These are phyloP conservation scores for Globisporangium perplexum DNA, from an alignment of 352 stramenopile species.

Conservation along the genomic window DNA sequence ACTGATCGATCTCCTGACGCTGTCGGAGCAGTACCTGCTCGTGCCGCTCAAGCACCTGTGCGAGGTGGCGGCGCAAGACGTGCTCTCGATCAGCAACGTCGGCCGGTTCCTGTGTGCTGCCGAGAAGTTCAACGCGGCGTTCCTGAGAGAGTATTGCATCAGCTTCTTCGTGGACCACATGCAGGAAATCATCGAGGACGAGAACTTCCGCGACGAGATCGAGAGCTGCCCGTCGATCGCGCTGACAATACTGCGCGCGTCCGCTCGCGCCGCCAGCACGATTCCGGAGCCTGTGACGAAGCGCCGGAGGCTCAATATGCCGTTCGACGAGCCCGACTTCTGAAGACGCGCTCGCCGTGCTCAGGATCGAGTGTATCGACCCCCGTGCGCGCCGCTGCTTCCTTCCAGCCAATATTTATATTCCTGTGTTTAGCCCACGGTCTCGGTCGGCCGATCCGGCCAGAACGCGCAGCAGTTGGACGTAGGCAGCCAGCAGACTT, in stretches of 20 bases:
- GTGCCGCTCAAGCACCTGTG: conserved; percentile 72
- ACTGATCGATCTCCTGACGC: conserved; percentile 78
- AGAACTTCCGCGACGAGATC: conserved; percentile 79
- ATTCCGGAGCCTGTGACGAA: conserved; percentile 45
- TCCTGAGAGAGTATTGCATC: conserved; percentile 79
- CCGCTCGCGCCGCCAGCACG: conserved; percentile 25
- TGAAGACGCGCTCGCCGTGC: conserved; percentile 17
- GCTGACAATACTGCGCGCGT: conserved; percentile 68
- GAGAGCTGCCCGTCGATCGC: conserved; percentile 72
- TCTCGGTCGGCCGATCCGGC: neutral
- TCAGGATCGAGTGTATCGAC: conserved; percentile 1
- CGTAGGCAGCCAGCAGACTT: conserved; percentile 5
- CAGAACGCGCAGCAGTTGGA: conserved; percentile 4
- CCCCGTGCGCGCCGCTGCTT: conserved; percentile 4
- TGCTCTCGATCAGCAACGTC: conserved; percentile 68
- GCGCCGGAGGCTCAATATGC: conserved; percentile 78
- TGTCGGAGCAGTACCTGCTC: conserved; percentile 80
- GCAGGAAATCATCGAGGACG: conserved; percentile 74
- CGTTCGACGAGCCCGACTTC: conserved; percentile 68
- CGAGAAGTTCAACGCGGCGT: conserved; percentile 81
- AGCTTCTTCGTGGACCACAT: conserved; percentile 75
- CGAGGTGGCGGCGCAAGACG: conserved; percentile 62
- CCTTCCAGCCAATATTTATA: conserved; percentile 32
- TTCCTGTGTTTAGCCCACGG: conserved; percentile 11
- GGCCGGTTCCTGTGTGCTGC: conserved; percentile 74